Evolutionary conservation across 371 early-diverging fungal species (phyloP).

Genomic region (Syncephalastrum sp.): DNA sequence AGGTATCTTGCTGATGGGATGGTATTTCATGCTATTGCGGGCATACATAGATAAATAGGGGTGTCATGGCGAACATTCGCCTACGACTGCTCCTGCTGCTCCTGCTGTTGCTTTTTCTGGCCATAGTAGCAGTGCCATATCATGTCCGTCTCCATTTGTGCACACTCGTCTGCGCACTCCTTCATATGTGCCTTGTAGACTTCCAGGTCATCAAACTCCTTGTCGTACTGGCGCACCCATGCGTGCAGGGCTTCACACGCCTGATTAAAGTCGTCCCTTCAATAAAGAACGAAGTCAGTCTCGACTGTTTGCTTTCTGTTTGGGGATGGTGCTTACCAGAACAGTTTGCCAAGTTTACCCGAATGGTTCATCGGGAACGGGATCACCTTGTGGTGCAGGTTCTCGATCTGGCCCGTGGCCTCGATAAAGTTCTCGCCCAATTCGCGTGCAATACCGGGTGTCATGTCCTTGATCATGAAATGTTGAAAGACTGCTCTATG

Average conservation of each 20-base stretch:
- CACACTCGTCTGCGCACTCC: constrained; percentile 14
- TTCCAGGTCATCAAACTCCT: constrained; percentile 13
- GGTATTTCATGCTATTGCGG: no score
- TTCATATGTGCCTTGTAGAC: constrained; percentile 9
- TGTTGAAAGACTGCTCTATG: neutral
- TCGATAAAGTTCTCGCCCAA: constrained; percentile 1
- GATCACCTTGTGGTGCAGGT: neutral
- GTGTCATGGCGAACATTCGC: no score
- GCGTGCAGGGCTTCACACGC: constrained; percentile 16
- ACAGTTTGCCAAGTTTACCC: constrained; percentile 10
- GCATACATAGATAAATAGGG: no score
- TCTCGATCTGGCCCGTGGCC: constrained; percentile 5
- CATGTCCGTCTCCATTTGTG: constrained; percentile 6
- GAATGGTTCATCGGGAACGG: constrained; percentile 19
- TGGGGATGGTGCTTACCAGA: constrained; percentile 5
- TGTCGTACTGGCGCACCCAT: constrained; percentile 10
- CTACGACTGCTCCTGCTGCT: no score
- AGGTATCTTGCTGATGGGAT: no score
- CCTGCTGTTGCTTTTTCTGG: neutral
- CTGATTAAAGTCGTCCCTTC: constrained; percentile 27
- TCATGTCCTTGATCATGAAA: constrained; percentile 7
- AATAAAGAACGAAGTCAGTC: neutral
- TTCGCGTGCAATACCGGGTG: constrained; percentile 1
- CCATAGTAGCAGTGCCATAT: constrained; percentile 7
- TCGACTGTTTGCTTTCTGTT: neutral